Evolutionary conservation across 345 rosid species (phyloP).

Genomic region (Salix caprea): DNA sequence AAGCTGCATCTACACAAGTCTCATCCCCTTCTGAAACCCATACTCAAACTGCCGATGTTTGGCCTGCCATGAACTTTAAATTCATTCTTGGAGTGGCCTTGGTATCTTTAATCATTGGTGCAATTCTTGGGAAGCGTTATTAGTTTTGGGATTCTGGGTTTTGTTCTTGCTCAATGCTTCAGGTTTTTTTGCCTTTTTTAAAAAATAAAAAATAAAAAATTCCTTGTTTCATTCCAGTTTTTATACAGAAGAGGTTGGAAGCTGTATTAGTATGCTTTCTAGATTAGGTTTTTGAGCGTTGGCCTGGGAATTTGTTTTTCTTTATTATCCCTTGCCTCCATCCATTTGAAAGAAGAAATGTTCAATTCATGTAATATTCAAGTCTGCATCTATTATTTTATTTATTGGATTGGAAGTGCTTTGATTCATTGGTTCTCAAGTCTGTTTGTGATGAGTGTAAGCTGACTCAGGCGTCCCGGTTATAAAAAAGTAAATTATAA

Average conservation of each 20-base stretch:
- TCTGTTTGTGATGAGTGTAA: too few species aligned
- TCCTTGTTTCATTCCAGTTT: too few species aligned
- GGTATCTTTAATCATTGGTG: too few species aligned
- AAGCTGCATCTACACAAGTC: slow-evolving; percentile 36
- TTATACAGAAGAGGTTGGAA: too few species aligned
- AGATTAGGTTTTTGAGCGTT: background rate
- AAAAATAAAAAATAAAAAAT: too few species aligned
- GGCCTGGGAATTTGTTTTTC: slow-evolving; percentile 13
- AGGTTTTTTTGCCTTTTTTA: too few species aligned
- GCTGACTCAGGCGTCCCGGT: too few species aligned
- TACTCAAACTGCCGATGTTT: slow-evolving; percentile 29
- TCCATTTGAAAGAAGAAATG: background rate
- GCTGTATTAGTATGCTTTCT: background rate
- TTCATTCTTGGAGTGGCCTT: background rate
- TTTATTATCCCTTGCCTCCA: slow-evolving; percentile 5
- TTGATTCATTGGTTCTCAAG: too few species aligned
- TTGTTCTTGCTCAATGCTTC: too few species aligned
- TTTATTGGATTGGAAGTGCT: background rate
- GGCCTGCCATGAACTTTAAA: slow-evolving; percentile 44
- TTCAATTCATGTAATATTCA: slow-evolving; percentile 1
- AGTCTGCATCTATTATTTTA: background rate
- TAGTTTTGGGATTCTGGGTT: too few species aligned
- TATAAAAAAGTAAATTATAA: too few species aligned
- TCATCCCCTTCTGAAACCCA: slow-evolving; percentile 35
- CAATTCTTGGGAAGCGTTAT: too few species aligned